Conservation (phyloP, 768 basidiomycete species). For the Mycena rebaudengoi region DNA sequence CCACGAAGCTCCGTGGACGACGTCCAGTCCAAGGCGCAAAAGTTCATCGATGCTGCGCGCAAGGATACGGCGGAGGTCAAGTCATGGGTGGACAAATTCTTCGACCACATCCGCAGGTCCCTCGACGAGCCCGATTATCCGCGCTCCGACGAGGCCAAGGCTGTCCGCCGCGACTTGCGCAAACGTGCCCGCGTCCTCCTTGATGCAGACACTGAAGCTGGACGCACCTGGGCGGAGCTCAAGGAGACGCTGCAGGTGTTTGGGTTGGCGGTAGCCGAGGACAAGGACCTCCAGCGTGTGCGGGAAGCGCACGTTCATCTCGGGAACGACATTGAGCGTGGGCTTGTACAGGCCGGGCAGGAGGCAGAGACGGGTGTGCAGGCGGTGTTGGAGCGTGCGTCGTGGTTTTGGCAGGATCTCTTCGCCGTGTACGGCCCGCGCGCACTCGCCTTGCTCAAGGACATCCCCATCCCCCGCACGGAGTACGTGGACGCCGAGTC, state of each 20-base stretch:
- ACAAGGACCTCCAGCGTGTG: conserved; percentile 58
- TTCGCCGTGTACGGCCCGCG: conserved; percentile 83
- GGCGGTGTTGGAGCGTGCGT: conserved; percentile 64
- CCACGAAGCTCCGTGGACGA: conserved; percentile 55
- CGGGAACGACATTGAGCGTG: conserved; percentile 56
- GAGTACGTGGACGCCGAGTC: conserved; percentile 75
- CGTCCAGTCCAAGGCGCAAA: conserved; percentile 50
- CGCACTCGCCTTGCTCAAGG: conserved; percentile 57
- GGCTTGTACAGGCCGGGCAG: conserved; percentile 43
- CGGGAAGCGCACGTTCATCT: conserved; percentile 59
- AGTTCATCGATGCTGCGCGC: conserved; percentile 57
- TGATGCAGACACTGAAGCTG: conserved; percentile 50
- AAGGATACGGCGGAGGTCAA: conserved; percentile 59
- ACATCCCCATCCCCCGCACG: conserved; percentile 78
- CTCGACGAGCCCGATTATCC: conserved; percentile 62
- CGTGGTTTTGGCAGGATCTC: conserved; percentile 85
- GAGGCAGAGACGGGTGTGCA: conserved; percentile 54
- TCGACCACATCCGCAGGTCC: conserved; percentile 52
- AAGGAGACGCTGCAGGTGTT: conserved; percentile 55
- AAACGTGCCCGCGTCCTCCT: conserved; percentile 59
- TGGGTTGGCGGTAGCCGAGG: conserved; percentile 53
- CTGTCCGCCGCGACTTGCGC: conserved; percentile 54
- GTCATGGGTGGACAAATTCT: conserved; percentile 63
- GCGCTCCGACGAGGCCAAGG: conserved; percentile 55
- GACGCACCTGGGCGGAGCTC: conserved; percentile 61